Base-by-base conservation (phyloP, 2,329 filamentous ascomycete genomes). In the Colletotrichum tanaceti region DNA sequence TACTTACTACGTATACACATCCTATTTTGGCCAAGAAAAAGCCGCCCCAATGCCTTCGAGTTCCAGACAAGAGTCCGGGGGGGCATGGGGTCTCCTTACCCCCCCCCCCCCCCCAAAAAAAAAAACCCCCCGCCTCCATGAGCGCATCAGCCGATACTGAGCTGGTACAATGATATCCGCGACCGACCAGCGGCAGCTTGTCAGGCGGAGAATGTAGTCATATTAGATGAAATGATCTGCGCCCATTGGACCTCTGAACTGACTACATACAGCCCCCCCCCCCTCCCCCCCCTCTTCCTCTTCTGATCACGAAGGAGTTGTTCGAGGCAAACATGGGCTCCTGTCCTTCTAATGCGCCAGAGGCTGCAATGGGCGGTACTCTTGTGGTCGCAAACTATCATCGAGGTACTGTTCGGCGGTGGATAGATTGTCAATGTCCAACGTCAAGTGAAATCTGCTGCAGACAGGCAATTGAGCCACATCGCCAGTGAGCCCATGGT, bases 141-240 rank as follows among this genome's bases (percentile, higher is more conserved):
- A 47, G 49, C 65, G 62, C 55, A 55, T 60, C 55, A 52, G 55
- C 50, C 44, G 55, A n/a, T 11, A 22, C 44, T 50, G 54, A 20
- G 28, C 49, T 41, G 43, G 55, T 43, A 62, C 62, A 24, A 65
- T 60, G 49, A 57, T 65, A 60, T 47, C 62, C 55, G 55, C 65
- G 55, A 65, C 55, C 50, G 43, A 65, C 49, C 49, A 63, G 57
- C 67, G 49, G 64, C 58, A 58, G 58, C 67, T 39, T 67, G 67
- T 68, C 53, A 58, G 58, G 58, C 58, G 63, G 58, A 59, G 64
- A 70, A 68, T 70, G 63, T 58, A 63, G 63, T 70, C 58, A 68
- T 54, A 68, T 70, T 70, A 70, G 35, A 41, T 61, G 55, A 57
- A 63, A 63, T 68, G 57, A 70, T 47, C 44, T 46, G 58, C 63